These are phyloP conservation scores for Penicillium riverlandense DNA, from an alignment of 495 filamentous ascomycete species.

Conservation along the genomic window DNA sequence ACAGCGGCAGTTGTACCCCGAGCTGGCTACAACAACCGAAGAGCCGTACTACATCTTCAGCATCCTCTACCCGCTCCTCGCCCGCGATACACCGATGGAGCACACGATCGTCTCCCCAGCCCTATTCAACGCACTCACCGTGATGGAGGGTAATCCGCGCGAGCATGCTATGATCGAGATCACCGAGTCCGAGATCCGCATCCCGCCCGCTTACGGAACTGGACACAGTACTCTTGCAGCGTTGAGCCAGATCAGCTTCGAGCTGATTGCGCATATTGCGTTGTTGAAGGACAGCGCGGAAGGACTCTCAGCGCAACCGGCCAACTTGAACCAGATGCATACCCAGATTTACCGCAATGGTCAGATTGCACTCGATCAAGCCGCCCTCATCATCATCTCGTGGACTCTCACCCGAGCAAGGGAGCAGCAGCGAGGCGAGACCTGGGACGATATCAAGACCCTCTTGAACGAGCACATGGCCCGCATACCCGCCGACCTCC, in stretches of 20 bases:
- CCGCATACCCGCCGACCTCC: slow-evolving; percentile 22
- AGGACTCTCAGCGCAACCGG: slow-evolving; percentile 16
- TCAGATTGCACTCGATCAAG: slow-evolving; percentile 31
- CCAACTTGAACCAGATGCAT: slow-evolving; percentile 33
- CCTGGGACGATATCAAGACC: slow-evolving; percentile 27
- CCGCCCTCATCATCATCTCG: slow-evolving; percentile 33
- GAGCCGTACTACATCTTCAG: slow-evolving; percentile 45
- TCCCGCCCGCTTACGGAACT: slow-evolving; percentile 26
- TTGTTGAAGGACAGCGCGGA: slow-evolving; percentile 22
- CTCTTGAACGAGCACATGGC: slow-evolving; percentile 25
- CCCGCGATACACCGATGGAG: slow-evolving; percentile 29
- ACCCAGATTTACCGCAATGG: slow-evolving; percentile 38
- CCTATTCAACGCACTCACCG: slow-evolving; percentile 33
- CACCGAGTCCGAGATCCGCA: slow-evolving; percentile 23
- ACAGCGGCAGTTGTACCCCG: slow-evolving; percentile 26
- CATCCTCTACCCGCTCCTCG: slow-evolving; percentile 33
- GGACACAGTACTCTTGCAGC: slow-evolving; percentile 30
- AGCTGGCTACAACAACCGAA: slow-evolving; percentile 20
- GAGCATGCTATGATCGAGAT: slow-evolving; percentile 33
- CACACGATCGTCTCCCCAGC: slow-evolving; percentile 40
- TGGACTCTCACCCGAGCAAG: slow-evolving; percentile 32
- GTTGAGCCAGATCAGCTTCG: slow-evolving; percentile 35
- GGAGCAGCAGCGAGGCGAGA: slow-evolving; percentile 17
- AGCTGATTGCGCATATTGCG: slow-evolving; percentile 35
- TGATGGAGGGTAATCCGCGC: slow-evolving; percentile 35